Percentiles rank a stretch among this genome's conserved stretches.
These are phyloP conservation scores for Astrephomene gubernaculifera DNA, from an alignment of 139 green algal species.

Conservation along the genomic window DNA sequence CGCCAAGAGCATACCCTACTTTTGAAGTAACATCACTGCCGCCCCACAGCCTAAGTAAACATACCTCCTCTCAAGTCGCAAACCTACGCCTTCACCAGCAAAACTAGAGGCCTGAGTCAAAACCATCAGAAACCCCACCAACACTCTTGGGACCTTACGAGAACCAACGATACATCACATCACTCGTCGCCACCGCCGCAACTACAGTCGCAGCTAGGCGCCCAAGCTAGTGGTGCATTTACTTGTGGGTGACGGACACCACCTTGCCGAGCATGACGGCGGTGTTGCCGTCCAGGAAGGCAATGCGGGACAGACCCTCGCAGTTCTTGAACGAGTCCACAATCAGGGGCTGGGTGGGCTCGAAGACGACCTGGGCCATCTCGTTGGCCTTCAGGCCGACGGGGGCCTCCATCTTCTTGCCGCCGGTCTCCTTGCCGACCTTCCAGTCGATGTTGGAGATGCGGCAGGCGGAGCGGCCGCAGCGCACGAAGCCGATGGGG, in stretches of 20 bases:
- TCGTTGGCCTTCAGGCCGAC: constrained; percentile 93
- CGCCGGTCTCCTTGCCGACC: constrained; percentile 95
- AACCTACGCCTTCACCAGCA: background rate
- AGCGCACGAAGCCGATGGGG: constrained; percentile 93
- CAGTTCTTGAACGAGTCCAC: constrained; percentile 94
- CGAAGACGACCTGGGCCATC: constrained; percentile 90
- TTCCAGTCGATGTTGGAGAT: constrained; percentile 91
- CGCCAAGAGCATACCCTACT: too few species aligned
- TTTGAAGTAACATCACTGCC: background rate
- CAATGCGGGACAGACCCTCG: constrained; percentile 94
- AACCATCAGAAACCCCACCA: background rate
- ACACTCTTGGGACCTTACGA: background rate
- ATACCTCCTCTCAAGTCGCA: background rate
- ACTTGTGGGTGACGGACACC: constrained; percentile 72
- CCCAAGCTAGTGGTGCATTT: too few species aligned
- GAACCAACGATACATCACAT: background rate
- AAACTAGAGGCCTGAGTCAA: background rate
- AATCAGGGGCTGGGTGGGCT: constrained; percentile 88
- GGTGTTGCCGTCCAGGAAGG: constrained; percentile 95
- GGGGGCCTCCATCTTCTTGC: constrained; percentile 93
- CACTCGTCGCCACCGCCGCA: too few species aligned
- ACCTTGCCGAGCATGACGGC: constrained; percentile 97
- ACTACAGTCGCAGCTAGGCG: too few species aligned
- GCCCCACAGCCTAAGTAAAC: background rate
- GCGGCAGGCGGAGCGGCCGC: constrained; percentile 88